Conservation (phyloP, 176 grass and related monocot species). For the Ensete ventricosum region DNA sequence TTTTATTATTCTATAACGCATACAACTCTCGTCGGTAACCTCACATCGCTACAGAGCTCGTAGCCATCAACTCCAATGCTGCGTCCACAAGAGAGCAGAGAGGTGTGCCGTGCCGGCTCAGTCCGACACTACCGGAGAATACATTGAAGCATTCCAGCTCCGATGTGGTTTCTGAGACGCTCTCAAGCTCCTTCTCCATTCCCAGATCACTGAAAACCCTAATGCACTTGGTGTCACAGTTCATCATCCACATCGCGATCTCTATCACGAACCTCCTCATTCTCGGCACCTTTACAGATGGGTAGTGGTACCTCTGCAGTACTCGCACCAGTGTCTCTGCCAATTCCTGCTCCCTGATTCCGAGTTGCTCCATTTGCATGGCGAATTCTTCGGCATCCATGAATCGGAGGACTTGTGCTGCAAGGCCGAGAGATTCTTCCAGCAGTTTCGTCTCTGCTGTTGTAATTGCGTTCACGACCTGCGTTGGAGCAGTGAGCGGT, state of each 20-base stretch:
- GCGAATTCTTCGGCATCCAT: conserved; percentile 30
- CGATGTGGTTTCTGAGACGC: conserved; percentile 45
- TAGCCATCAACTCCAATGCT: conserved; percentile 32
- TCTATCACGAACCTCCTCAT: conserved; percentile 54
- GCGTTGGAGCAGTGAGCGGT: not conserved
- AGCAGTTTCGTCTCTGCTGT: conserved; percentile 38
- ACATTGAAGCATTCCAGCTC: conserved; percentile 72
- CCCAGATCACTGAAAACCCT: conserved; percentile 32
- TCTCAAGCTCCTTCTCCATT: conserved; percentile 35
- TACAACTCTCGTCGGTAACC: no score
- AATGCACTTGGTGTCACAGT: conserved; percentile 22
- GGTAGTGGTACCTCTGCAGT: conserved; percentile 27
- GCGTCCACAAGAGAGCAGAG: conserved; percentile 34
- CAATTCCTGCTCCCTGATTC: conserved; percentile 29
- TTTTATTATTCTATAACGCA: no score
- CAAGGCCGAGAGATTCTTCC: conserved; percentile 43
- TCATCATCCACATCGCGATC: conserved; percentile 49
- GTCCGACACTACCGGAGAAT: conserved; percentile 67
- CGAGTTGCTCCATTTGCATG: conserved; percentile 19
- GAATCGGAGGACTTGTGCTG: conserved; percentile 42
- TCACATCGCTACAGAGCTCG: no score
- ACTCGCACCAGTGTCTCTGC: conserved; percentile 30
- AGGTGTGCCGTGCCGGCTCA: conserved; percentile 34
- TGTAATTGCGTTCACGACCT: conserved; percentile 50
- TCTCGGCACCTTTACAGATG: conserved; percentile 41